Evolutionary conservation across 352 stramenopile genomes (phyloP).

Genomic region (Pythium folliculosum): DNA sequence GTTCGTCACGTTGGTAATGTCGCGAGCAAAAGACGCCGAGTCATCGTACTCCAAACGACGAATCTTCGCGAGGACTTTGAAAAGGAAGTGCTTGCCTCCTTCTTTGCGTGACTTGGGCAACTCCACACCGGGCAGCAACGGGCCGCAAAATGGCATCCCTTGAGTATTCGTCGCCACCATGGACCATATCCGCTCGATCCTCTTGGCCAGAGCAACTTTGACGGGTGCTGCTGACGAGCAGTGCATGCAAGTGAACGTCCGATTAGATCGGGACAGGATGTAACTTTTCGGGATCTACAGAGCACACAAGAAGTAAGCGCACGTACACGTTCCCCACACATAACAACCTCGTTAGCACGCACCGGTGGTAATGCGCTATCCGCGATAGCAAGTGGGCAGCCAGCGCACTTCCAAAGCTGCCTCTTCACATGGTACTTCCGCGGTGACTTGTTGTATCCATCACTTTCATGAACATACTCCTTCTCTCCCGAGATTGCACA

Average conservation of each 20-base stretch:
- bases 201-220: conserved; percentile 75
- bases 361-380: conserved; percentile 62
- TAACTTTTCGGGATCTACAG: conserved; percentile 58
- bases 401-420: conserved; percentile 81
- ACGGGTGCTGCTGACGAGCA: conserved; percentile 57
- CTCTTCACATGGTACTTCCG: conserved; percentile 54
- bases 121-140: conserved; percentile 66
- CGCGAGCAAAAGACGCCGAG: conserved; percentile 55
- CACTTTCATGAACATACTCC: conserved; percentile 49
- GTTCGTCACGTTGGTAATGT: conserved; percentile 67
- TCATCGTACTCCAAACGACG: conserved; percentile 71
- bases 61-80: conserved; percentile 74
- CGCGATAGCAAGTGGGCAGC: conserved; percentile 69
- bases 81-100: conserved; percentile 52
- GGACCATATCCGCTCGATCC: conserved; percentile 84
- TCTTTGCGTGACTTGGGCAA: conserved; percentile 22
- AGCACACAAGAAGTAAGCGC: background rate
- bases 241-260: conserved; percentile 69
- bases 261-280: conserved; percentile 64
- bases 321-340: too few relatives aligned
- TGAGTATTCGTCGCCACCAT: conserved; percentile 85
- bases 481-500: conserved; percentile 65
- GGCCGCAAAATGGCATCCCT: conserved; percentile 79
- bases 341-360: background rate
- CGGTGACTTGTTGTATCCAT: conserved; percentile 46